A percentile compares a stretch with the other conserved stretches of the same genome.
Evolutionary conservation across 163 green algal genomes (phyloP).

Genomic region (Coccomyxa subellipsoidea): DNA sequence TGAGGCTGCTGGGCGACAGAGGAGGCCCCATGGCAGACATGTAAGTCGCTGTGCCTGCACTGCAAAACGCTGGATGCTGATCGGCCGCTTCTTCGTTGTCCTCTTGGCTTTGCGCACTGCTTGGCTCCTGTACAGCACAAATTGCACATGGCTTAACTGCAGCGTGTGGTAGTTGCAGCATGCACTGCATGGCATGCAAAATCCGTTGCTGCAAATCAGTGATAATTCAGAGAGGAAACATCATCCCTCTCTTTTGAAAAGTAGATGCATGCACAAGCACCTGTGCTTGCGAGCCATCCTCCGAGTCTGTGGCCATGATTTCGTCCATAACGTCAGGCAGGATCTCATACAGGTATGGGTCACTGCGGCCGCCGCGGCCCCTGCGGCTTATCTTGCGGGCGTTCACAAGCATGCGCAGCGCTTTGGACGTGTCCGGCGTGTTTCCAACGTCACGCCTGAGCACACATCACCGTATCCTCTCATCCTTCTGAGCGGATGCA

Average conservation of each 20-base stretch:
- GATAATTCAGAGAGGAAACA: too few relatives aligned
- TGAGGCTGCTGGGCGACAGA: background rate
- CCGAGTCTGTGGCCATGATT: too few relatives aligned
- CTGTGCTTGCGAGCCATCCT: too few relatives aligned
- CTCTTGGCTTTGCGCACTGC: background rate
- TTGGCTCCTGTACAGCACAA: background rate
- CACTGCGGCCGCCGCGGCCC: background rate
- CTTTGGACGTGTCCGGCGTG: background rate
- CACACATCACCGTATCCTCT: background rate
- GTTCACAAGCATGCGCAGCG: background rate
- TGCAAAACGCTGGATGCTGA: background rate
- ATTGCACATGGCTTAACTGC: too few relatives aligned
- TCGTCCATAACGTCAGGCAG: background rate
- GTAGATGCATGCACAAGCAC: too few relatives aligned
- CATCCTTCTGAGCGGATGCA: too few relatives aligned
- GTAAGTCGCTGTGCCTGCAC: background rate
- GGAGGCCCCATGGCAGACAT: background rate
- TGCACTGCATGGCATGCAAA: too few relatives aligned
- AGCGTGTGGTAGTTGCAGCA: too few relatives aligned
- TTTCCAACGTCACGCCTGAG: background rate
- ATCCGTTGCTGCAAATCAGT: too few relatives aligned
- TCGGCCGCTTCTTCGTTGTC: background rate
- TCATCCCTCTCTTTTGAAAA: too few relatives aligned
- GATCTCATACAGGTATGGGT: background rate
- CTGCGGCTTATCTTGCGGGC: background rate